Base-by-base conservation (phyloP, 73 alveolate genomes). In the Blepharisma stoltei region DNA sequence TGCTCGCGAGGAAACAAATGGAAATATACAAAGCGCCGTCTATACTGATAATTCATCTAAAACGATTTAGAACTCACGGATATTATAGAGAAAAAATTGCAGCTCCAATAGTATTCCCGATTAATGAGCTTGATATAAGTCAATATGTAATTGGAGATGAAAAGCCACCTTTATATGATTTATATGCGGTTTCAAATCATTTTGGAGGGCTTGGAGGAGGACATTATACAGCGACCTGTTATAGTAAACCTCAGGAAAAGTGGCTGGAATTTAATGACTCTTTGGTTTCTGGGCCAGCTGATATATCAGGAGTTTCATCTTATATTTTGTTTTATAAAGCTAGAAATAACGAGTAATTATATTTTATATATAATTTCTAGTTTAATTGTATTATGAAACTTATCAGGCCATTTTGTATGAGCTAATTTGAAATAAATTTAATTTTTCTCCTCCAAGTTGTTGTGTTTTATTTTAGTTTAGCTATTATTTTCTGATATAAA, bases 191-290 rank as follows among this genome's bases (percentile, higher is more conserved):
- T 25, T 90, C 98, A 53, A 92, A 95, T 81, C 99, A 96, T 78
- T 96, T 86, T 81, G 99, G 99, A 43, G 78, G 87, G 52, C 87
- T 95, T 18, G 95, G 94, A 0, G 98, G 96, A 18, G 99, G 99
- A 1, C 99, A 97, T 88, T 97, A 96, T 87, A 96, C 99, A 41
- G 99, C 99, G 0, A 82, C 87, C 83, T 97, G 97, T 38, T 81
- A 52, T 47, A 94, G 94, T 67, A 73, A 90, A 21, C 27, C 66
- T 18, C 23, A 49, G 11, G 85, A 83, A 46, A 76, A 77, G 66
- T 95, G 99, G 98, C 92, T 73, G 76, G 92, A 89, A n/a, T 95
- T 85, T 85, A 94, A 95, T 88, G 99, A 95, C 81, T 78, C 95
- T 7, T 71, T 85, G 25, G 96, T 91, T 7, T 76, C 25, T 9